These are phyloP conservation scores for Lasiosphaeria hispida DNA, from an alignment of 495 filamentous ascomycete genomes.

Conservation along the genomic window DNA sequence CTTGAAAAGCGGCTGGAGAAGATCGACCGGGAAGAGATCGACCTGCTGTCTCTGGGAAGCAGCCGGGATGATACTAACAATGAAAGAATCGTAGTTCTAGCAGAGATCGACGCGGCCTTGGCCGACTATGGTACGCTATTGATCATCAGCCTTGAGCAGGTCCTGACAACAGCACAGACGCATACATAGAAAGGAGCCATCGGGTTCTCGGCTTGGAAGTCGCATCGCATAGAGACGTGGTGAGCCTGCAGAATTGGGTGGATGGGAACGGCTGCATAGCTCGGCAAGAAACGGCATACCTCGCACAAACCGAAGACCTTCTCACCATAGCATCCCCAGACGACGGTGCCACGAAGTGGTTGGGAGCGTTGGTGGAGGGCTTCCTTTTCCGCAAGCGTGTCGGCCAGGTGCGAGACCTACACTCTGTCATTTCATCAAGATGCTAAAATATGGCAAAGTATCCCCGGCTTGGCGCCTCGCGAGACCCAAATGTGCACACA, in stretches of 20 bases:
- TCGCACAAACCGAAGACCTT: constrained; percentile 24
- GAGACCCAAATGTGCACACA: constrained; percentile 1
- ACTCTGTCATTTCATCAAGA: neutral
- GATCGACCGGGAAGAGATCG: constrained; percentile 30
- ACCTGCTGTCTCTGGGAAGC: constrained; percentile 4
- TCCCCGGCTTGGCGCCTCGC: neutral
- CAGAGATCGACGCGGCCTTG: constrained; percentile 21
- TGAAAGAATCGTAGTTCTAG: constrained; percentile 20
- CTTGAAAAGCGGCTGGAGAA: constrained; percentile 34
- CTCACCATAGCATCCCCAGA: constrained; percentile 16
- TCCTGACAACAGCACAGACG: neutral
- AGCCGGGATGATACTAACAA: constrained; percentile 30
- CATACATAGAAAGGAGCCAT: neutral
- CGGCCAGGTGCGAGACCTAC: neutral
- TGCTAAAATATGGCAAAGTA: neutral
- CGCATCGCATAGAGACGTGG: constrained; percentile 19
- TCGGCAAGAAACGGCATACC: constrained; percentile 31
- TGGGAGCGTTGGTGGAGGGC: neutral
- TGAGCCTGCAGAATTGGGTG: constrained; percentile 33
- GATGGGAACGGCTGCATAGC: constrained; percentile 24
- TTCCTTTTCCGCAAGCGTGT: neutral
- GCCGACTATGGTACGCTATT: constrained; percentile 30
- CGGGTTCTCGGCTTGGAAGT: constrained; percentile 7
- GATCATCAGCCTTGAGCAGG: constrained; percentile 4
- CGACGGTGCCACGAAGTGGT: neutral